These are phyloP conservation scores for Penicillium psychrosexuale DNA, from an alignment of 2,329 filamentous ascomycete species.

Conservation along the genomic window DNA sequence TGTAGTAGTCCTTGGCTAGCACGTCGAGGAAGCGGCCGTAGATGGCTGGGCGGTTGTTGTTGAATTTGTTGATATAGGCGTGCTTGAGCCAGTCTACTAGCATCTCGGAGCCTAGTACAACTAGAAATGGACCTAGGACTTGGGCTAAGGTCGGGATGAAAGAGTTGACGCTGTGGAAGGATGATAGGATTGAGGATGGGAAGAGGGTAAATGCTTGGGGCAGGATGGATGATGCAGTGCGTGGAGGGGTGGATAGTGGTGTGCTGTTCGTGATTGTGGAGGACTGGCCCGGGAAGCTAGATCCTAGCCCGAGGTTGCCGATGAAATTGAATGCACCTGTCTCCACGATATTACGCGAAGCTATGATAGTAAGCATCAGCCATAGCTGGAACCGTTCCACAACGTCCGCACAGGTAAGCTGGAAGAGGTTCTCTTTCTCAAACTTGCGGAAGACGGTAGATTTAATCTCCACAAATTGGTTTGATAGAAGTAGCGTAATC, in stretches of 20 bases:
- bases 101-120: constrained; percentile 95
- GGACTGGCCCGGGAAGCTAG: constrained; percentile 28
- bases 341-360: constrained; percentile 92
- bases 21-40: constrained; percentile 91
- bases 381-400: constrained; percentile 97
- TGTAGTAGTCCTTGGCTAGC: constrained; percentile 96
- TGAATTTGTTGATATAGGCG: constrained; percentile 97
- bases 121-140: constrained; percentile 85
- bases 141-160: constrained; percentile 59
- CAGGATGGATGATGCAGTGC: constrained; percentile 65
- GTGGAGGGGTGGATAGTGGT: constrained; percentile 56
- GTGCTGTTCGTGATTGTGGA: constrained; percentile 46
- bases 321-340: constrained; percentile 73
- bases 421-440: constrained; percentile 96
- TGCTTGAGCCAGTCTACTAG: constrained; percentile 96
- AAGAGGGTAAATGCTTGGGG: constrained; percentile 83
- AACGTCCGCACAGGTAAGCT: constrained; percentile 92
- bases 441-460: constrained; percentile 98
- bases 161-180: constrained; percentile 43
- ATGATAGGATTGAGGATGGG: constrained; percentile 54
- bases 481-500: constrained; percentile 86
- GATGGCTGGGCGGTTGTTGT: constrained; percentile 87
- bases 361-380: constrained; percentile 96
- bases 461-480: constrained; percentile 99
- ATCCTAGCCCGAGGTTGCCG: constrained; percentile 35